These are phyloP conservation scores for Escovopsis weberi DNA, from an alignment of 2,329 filamentous ascomycete genomes.

Conservation along the genomic window DNA sequence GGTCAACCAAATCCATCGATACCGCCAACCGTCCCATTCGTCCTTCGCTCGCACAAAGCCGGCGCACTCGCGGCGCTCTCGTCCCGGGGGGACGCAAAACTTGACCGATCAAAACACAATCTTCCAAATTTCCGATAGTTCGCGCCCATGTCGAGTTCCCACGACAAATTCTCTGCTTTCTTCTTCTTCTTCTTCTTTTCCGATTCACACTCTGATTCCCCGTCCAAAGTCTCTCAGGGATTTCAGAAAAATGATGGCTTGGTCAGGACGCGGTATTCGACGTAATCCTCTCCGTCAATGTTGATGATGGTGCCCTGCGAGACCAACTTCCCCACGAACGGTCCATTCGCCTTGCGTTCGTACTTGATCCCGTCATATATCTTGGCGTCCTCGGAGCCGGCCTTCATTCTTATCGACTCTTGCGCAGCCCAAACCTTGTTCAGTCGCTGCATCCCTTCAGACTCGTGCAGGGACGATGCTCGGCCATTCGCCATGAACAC, in stretches of 20 bases:
- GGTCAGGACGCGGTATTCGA: slow-evolving; percentile 50
- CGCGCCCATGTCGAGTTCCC: too few relatives aligned
- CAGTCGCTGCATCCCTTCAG: slow-evolving; percentile 33
- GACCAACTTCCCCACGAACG: slow-evolving; percentile 49
- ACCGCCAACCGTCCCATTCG: too few relatives aligned
- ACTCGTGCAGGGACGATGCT: slow-evolving; percentile 27
- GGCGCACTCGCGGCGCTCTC: too few relatives aligned
- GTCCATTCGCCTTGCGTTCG: slow-evolving; percentile 44
- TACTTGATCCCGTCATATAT: slow-evolving; percentile 47
- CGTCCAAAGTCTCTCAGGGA: too few relatives aligned
- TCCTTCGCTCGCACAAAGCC: too few relatives aligned
- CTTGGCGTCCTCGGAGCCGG: slow-evolving; percentile 36
- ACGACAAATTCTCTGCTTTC: too few relatives aligned
- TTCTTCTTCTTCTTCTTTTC: too few relatives aligned
- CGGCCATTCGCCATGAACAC: slow-evolving; percentile 13
- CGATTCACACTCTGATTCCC: too few relatives aligned
- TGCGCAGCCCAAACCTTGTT: slow-evolving; percentile 42
- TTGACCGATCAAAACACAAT: too few relatives aligned
- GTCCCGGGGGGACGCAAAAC: too few relatives aligned
- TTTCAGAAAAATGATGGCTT: slow-evolving; percentile 45
- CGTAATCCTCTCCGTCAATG: slow-evolving; percentile 53
- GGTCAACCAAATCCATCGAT: too few relatives aligned
- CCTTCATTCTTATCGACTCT: slow-evolving; percentile 30
- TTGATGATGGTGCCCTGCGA: slow-evolving; percentile 46
- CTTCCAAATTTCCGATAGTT: too few relatives aligned